Conservation (phyloP, 2,329 filamentous ascomycete species). For the Botryotinia narcissicola region DNA sequence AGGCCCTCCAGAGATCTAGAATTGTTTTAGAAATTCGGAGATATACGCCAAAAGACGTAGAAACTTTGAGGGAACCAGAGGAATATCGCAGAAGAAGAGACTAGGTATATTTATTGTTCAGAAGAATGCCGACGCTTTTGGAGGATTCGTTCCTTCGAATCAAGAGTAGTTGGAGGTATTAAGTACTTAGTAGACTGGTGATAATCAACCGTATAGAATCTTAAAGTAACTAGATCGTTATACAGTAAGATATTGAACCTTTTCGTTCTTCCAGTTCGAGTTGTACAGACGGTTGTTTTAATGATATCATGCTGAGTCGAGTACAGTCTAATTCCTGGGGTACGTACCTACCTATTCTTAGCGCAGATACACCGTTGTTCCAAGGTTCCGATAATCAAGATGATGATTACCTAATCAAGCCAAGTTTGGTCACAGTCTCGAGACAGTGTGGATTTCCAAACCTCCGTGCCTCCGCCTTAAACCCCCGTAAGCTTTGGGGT, state of each 20-base stretch:
- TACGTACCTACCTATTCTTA: neutral
- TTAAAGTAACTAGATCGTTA: neutral
- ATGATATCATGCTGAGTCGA: neutral
- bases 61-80: neutral
- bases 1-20: neutral
- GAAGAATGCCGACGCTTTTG: neutral
- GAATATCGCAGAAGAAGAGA: neutral
- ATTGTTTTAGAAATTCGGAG: neutral
- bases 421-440: neutral
- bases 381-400: neutral
- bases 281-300: neutral
- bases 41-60: neutral
- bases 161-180: neutral
- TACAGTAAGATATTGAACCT: neutral
- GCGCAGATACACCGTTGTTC: neutral
- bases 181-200: neutral
- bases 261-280: neutral
- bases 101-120: neutral
- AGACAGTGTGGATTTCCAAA: neutral
- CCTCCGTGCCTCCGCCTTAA: neutral
- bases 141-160: neutral
- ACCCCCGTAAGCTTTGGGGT: conserved; percentile 2
- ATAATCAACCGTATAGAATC: neutral
- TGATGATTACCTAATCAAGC: neutral
- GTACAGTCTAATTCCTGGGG: neutral